Evolutionary conservation across 345 rosid genomes (phyloP).

Genomic region (Brassica cretica): DNA sequence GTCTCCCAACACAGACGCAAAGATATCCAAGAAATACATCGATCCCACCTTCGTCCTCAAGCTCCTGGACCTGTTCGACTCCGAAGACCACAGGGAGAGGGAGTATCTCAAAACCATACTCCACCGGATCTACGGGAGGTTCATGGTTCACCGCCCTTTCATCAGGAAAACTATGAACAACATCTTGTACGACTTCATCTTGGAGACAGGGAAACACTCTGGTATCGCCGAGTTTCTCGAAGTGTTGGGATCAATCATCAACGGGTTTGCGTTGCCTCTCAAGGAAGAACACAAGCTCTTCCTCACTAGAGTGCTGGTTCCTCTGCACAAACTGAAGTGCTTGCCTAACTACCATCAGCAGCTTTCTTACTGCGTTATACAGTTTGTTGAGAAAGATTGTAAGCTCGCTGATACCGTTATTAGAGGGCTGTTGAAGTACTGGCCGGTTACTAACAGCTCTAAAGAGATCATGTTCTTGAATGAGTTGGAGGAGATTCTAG

Average conservation of each 20-base stretch:
- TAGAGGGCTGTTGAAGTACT: constrained; percentile 81
- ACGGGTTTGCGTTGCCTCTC: constrained; percentile 88
- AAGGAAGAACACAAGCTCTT: constrained; percentile 95
- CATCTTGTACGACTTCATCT: constrained; percentile 68
- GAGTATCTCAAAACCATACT: constrained; percentile 86
- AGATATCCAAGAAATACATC: constrained; percentile 65
- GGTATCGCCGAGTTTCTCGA: constrained; percentile 89
- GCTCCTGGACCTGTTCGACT: constrained; percentile 77
- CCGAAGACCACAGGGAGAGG: constrained; percentile 92
- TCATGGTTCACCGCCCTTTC: constrained; percentile 92
- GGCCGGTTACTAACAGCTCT: constrained; percentile 90
- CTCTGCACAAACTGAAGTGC: constrained; percentile 83
- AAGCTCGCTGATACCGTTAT: constrained; percentile 82
- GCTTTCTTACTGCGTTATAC: constrained; percentile 74
- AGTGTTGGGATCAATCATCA: constrained; percentile 84
- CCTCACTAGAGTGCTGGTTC: constrained; percentile 68
- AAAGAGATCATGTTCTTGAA: constrained; percentile 93
- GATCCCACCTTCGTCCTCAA: constrained; percentile 67
- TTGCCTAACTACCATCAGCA: constrained; percentile 85
- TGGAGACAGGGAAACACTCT: constrained; percentile 79
- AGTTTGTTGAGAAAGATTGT: constrained; percentile 90
- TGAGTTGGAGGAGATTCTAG: constrained; percentile 86
- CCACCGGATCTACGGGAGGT: constrained; percentile 85
- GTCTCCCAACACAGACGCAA: constrained; percentile 76
- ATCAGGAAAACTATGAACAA: constrained; percentile 83